Evolutionary conservation across 108 stramenopile genomes (phyloP).

Genomic region (Nannochloropsis gaditana): DNA sequence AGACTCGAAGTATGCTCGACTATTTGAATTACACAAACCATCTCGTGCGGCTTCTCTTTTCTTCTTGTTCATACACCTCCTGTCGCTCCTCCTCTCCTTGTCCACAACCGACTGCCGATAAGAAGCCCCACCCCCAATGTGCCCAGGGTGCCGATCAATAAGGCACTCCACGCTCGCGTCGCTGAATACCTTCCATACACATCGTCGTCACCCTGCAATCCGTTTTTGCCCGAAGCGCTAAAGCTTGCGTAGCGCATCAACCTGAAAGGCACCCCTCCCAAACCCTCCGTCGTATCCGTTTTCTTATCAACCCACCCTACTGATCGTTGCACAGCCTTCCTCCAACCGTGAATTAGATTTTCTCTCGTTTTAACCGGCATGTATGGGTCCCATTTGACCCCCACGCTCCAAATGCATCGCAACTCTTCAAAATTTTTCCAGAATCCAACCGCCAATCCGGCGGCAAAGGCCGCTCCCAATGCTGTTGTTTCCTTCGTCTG

Average conservation of each 20-base stretch:
- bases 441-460: conserved; percentile 88
- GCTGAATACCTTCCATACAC: neutral
- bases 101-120: neutral
- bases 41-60: neutral
- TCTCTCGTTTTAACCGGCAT: conserved; percentile 63
- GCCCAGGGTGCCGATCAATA: neutral
- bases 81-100: neutral
- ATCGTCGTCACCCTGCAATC: neutral
- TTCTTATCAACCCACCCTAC: conserved; percentile 67
- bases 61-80: neutral
- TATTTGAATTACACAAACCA: no score
- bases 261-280: neutral
- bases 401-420: conserved; percentile 63
- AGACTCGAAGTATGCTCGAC: no score
- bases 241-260: conserved; percentile 9
- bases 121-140: neutral
- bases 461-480: conserved; percentile 88
- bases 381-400: conserved; percentile 61
- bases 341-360: conserved; percentile 70
- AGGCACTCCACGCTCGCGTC: neutral
- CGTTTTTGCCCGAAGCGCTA: neutral
- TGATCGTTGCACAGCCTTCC: conserved; percentile 76
- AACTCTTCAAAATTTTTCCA: conserved; percentile 79
- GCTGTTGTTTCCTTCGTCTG: conserved; percentile 83
- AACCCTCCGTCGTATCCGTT: neutral